Conservation (phyloP, 257 asterid genomes). For the Rubia yunnanensis region DNA sequence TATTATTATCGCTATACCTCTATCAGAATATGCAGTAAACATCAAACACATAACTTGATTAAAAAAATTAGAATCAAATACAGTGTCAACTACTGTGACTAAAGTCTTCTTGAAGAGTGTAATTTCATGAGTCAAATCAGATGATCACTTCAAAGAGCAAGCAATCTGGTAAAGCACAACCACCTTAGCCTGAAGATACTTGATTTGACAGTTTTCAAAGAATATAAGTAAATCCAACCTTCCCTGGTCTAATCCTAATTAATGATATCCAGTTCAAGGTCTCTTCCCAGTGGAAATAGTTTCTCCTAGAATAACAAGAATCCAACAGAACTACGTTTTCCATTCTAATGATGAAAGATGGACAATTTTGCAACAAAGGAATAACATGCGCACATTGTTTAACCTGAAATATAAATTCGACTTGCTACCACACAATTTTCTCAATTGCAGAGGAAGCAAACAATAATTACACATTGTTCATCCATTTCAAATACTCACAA, state of each 20-base stretch:
- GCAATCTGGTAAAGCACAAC: background rate
- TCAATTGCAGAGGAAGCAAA: background rate
- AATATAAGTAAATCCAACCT: background rate
- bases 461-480: background rate
- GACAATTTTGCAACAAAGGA: background rate
- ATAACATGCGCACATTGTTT: background rate
- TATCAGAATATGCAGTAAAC: background rate
- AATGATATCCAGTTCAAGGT: background rate
- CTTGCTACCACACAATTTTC: too few species aligned
- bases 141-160: background rate
- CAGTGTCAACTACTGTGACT: background rate
- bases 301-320: background rate
- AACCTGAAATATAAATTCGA: background rate
- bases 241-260: background rate
- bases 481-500: background rate
- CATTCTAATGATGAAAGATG: background rate
- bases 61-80: background rate
- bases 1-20: background rate
- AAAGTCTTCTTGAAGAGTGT: background rate
- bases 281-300: background rate
- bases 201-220: background rate
- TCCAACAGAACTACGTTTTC: background rate
- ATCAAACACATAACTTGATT: background rate
- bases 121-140: background rate
- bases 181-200: background rate